Percentiles rank a stretch among this genome's conserved stretches.
phyloP scores from a whole-genome alignment of 2,329 filamentous ascomycete genomes.

The Fusarium globosum region DNA sequence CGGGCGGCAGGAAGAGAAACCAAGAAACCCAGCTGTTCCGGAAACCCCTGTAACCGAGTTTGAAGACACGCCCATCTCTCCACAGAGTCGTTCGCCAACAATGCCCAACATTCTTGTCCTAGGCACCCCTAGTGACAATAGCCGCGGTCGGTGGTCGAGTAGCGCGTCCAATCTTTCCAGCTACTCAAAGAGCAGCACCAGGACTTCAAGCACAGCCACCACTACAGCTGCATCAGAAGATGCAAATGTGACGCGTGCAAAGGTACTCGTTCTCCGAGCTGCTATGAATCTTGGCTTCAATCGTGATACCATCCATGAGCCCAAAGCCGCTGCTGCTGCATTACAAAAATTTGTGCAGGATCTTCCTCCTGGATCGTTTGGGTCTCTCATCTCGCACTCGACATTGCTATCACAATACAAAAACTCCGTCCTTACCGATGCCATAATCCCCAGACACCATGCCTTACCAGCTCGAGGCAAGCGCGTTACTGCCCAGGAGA shows the following conservation, averaged over 20 bases:
- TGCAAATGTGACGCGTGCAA: constrained; percentile 79
- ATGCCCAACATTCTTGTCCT: constrained; percentile 91
- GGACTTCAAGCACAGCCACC: constrained; percentile 77
- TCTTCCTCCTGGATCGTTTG: constrained; percentile 82
- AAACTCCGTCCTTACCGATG: constrained; percentile 79
- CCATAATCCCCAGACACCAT: constrained; percentile 59
- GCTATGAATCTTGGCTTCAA: constrained; percentile 86
- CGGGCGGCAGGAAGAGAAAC: constrained; percentile 57
- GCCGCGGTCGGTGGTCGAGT: constrained; percentile 82
- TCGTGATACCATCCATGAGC: constrained; percentile 63
- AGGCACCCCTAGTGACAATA: constrained; percentile 71
- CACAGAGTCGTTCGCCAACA: constrained; percentile 78
- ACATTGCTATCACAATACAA: constrained; percentile 83
- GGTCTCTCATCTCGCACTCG: constrained; percentile 75
- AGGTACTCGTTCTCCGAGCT: constrained; percentile 83
- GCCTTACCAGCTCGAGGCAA: constrained; percentile 64
- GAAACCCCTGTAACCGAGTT: constrained; percentile 97
- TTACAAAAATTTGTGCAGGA: constrained; percentile 81
- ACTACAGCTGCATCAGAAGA: constrained; percentile 78
- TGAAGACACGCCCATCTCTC: constrained; percentile 87
- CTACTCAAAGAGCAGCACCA: constrained; percentile 77
- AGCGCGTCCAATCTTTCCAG: constrained; percentile 81
- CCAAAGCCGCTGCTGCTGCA: constrained; percentile 60
- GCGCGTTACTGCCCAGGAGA: constrained; percentile 75
- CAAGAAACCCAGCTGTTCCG: constrained; percentile 67